Evolutionary conservation across 306 rosid species (phyloP).

Genomic region (Quercus engelmannii): DNA sequence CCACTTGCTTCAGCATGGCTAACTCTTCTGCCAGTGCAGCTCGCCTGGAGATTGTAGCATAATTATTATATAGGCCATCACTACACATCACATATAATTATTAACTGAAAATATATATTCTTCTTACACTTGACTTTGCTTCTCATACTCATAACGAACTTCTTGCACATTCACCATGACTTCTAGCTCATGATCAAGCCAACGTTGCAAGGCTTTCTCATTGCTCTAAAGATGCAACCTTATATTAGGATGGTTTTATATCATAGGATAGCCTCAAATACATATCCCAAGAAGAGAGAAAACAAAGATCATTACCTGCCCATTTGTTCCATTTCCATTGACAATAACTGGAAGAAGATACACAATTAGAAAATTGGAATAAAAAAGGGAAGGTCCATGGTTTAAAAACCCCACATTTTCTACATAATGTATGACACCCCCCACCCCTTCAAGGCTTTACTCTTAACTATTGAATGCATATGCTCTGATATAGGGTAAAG

Average conservation of each 20-base stretch:
- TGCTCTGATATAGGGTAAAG: neutral
- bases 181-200: constrained; percentile 99
- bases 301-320: constrained; percentile 63
- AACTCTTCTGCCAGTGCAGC: constrained; percentile 98
- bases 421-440: constrained; percentile 7
- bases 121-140: constrained; percentile 98
- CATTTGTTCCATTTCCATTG: constrained; percentile 77
- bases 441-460: constrained; percentile 4
- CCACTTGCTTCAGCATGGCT: constrained; percentile 86
- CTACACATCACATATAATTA: constrained; percentile 14
- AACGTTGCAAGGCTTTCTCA: constrained; percentile 89
- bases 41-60: constrained; percentile 58
- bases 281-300: constrained; percentile 18
- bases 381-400: constrained; percentile 10
- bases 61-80: constrained; percentile 20
- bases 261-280: constrained; percentile 5
- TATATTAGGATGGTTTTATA: constrained; percentile 26
- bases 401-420: constrained; percentile 20
- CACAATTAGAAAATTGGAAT: constrained; percentile 22
- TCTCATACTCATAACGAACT: constrained; percentile 98
- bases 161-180: constrained; percentile 98
- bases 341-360: constrained; percentile 55
- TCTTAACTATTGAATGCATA: constrained; percentile 11
- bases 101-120: constrained; percentile 1
- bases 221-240: constrained; percentile 56